Evolutionary conservation across 768 basidiomycete genomes (phyloP), one percentile per base, ranked within the genome.

Genomic region (Naganishia antarctica): DNA sequence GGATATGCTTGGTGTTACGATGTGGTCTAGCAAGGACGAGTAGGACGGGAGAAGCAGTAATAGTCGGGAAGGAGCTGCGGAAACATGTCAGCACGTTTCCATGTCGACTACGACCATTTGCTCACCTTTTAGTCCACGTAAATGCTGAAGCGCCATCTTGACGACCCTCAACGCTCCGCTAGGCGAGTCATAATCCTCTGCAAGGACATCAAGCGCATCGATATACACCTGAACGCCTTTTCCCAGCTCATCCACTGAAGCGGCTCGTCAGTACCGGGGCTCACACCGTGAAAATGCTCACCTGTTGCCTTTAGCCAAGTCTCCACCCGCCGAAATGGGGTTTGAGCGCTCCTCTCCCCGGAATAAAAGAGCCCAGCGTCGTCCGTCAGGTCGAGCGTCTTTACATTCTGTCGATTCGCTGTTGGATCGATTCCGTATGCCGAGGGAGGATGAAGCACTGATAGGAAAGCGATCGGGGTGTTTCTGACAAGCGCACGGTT

Each of bases 201-300:
- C 70, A 5, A 76, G 61, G 12, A 70, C 49, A 62, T 74, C 74
- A 1, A 73, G 41, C 1, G 68, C 73, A 53, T 76, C 75, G 32
- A 76, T 72, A 45, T 69, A 74, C 3, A 76, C 66, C 57, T 74
- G 71, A 11, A 70, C 64, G 5, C 68, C 63, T 12, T 63, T 28
- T 23, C 61, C 43, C 8, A 67, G 53, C 2, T 37, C 46, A 21
- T 40, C 23, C 21, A 40, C 53, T 57, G n/a, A 57, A 15, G 28
- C 21, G 51, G 16, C 47, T 23, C 69, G n/a, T 26, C 5, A 1
- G 31, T 3, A 8, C 4, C 47, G 34, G 23, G 29, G n/a, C 15
- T 11, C 5, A 21, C 5, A 29, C 23, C 2, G 60, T 68, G 66
- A 41, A 25, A 70, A 67, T 69, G 4, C 67, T 46, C n/a, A 68